Conservation (phyloP, 2,329 filamentous ascomycete species). For the Apiospora kogelbergensis region DNA sequence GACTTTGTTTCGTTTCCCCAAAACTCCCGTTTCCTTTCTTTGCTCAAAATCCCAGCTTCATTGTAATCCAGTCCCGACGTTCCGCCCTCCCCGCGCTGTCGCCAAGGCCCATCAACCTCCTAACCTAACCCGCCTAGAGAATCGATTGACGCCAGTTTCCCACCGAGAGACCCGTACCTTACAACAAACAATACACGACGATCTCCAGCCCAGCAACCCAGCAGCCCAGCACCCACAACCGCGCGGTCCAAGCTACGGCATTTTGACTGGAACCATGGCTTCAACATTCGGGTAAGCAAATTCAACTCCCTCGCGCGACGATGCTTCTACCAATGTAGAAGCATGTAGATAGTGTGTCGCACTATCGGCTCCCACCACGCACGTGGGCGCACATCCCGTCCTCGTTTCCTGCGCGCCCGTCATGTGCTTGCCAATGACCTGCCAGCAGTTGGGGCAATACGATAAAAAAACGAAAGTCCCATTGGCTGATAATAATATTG, state of each 20-base stretch:
- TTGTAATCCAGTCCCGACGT: not conserved
- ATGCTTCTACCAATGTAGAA: not conserved
- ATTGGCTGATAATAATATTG: too few species aligned
- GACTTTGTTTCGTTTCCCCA: not conserved
- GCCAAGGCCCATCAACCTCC: not conserved
- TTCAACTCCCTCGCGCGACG: not conserved
- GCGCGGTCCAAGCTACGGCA: not conserved
- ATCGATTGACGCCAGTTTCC: not conserved
- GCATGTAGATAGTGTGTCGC: not conserved
- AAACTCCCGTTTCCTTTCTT: not conserved
- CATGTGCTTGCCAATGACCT: too few species aligned
- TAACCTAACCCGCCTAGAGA: not conserved
- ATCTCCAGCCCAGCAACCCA: too few species aligned
- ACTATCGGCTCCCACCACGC: not conserved
- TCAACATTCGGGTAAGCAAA: conserved; percentile 3
- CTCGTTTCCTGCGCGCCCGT: too few species aligned
- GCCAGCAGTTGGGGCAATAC: too few species aligned
- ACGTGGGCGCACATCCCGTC: too few species aligned
- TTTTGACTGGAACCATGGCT: conserved; percentile 5
- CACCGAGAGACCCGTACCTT: not conserved
- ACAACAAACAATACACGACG: not conserved
- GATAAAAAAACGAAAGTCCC: not conserved
- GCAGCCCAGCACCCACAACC: not conserved
- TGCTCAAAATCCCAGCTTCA: not conserved
- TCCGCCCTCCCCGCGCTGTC: not conserved